phyloP scores from a whole-genome alignment of 148 eudicot genomes.

The Heliosperma pusillum region DNA sequence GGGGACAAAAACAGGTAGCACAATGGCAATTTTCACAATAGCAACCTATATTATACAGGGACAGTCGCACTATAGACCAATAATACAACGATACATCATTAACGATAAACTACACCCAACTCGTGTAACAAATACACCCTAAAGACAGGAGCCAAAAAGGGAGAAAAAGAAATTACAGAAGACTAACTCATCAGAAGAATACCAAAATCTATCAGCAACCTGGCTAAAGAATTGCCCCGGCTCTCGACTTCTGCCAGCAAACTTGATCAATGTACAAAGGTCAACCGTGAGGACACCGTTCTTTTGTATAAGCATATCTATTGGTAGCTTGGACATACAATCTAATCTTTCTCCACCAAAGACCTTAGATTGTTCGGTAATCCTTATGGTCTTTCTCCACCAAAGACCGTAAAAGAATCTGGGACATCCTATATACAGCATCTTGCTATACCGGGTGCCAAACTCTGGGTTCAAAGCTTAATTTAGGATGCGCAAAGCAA shows the following conservation, averaged over 20 bases:
- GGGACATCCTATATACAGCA: conserved; percentile 40
- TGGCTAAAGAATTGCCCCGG: conserved; percentile 19
- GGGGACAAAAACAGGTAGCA: not conserved
- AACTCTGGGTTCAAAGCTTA: conserved; percentile 37
- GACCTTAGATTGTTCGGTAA: conserved; percentile 19
- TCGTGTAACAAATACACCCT: not conserved
- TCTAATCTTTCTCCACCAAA: conserved; percentile 17
- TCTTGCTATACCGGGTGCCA: conserved; percentile 46
- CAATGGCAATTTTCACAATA: too few species aligned
- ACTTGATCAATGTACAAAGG: conserved; percentile 33
- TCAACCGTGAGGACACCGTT: conserved; percentile 6
- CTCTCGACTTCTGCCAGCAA: conserved; percentile 28
- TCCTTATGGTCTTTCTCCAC: conserved; percentile 12
- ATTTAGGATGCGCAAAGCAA: conserved; percentile 26
- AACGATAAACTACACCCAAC: not conserved
- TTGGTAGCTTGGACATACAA: not conserved
- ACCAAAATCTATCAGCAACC: conserved; percentile 26
- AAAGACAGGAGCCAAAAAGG: conserved; percentile 3
- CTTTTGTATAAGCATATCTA: conserved; percentile 16
- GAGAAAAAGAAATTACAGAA: conserved; percentile 23
- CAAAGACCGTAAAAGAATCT: conserved; percentile 15
- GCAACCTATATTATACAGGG: not conserved
- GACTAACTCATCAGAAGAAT: not conserved
- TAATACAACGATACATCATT: not conserved
- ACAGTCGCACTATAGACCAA: not conserved